A percentile compares a stretch with the other conserved stretches of the same genome.
Evolutionary conservation across 1,284 basidiomycete genomes (phyloP).

Genomic region (Trichosporon coremiiforme): DNA sequence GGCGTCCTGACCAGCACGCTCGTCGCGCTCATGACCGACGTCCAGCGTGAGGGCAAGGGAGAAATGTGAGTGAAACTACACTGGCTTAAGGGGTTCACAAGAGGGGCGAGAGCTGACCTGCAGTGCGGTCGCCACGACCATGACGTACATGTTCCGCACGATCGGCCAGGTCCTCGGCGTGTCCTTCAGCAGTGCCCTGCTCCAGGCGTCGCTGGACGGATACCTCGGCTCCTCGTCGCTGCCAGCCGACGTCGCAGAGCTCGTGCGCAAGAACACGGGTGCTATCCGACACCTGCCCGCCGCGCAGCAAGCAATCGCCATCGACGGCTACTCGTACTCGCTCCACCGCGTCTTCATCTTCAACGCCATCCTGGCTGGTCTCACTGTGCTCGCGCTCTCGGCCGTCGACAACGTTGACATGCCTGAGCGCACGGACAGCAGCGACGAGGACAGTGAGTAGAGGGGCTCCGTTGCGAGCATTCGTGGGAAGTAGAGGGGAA

Average conservation of each 20-base stretch:
- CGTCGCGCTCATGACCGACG: conserved; percentile 48
- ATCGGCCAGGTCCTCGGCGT: conserved; percentile 91
- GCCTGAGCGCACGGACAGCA: conserved; percentile 26
- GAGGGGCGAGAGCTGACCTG: background rate
- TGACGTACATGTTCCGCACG: conserved; percentile 85
- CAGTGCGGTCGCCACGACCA: conserved; percentile 74
- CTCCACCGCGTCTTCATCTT: conserved; percentile 82
- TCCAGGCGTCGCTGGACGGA: conserved; percentile 72
- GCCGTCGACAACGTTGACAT: conserved; percentile 44
- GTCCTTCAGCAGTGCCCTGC: conserved; percentile 73
- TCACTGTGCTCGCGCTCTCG: conserved; percentile 37
- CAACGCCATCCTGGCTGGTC: conserved; percentile 60
- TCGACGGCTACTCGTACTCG: conserved; percentile 78
- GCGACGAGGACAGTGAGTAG: conserved; percentile 20
- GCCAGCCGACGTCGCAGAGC: conserved; percentile 66
- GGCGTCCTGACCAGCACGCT: conserved; percentile 45
- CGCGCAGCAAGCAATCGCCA: conserved; percentile 65
- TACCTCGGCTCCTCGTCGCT: conserved; percentile 61
- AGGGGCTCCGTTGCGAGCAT: no score
- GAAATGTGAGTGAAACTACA: conserved; percentile 38
- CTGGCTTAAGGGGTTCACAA: no score
- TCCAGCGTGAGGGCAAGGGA: conserved; percentile 41
- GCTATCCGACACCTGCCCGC: conserved; percentile 73
- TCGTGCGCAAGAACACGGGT: conserved; percentile 73
- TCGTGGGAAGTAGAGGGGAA: background rate